Evolutionary conservation across 495 filamentous ascomycete genomes (phyloP), one percentile per base, ranked within the genome.

Genomic region (Corynascus novoguineensis): DNA sequence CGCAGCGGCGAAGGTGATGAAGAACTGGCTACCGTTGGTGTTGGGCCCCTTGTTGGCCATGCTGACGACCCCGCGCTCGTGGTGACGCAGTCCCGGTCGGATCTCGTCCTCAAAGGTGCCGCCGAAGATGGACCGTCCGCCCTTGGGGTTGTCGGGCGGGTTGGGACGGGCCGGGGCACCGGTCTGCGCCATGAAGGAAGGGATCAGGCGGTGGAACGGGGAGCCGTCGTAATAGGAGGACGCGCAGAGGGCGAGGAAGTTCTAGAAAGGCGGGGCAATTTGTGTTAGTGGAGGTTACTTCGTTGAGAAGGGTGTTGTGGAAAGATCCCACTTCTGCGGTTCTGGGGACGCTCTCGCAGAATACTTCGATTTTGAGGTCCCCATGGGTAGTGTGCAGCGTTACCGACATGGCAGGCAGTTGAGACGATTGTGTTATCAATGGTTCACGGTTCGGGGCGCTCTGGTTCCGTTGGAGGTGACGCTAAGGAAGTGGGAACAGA

Each of bases 21-120:
- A 98, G 69, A 97, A 98, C 74, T 98, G 93, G 59, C 87, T 91
- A 15, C 90, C 92, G 70, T 98, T 98, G 42, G 92, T 92, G 9
- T 80, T 80, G 3, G 87, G 78, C 3, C 87, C 86, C 63, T 89
- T 89, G 64, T 96, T 95, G n/a, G 93, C 93, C 93, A 98, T 95
- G 42, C 85, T 86, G 14, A 95, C 79, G 40, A 96, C 82, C 19
- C 93, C 93, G 28, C 93, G 84, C 55, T 84, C 82, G 71, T 92
- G 91, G 71, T 97, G 95, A 52, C 84, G 79, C 29, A 98, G 74
- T 0, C 89, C 79, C 0, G 93, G 88, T 27, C 86, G 82, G 62
- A 97, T 93, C 75, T 98, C 93, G 73, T 97, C 95, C 60, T 93
- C 91, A 66, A 98, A 89, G 12, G 83, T 78, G 4, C 77, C 80